Conservation (phyloP, 352 stramenopile genomes). For the Globisporangium cederbergense region DNA sequence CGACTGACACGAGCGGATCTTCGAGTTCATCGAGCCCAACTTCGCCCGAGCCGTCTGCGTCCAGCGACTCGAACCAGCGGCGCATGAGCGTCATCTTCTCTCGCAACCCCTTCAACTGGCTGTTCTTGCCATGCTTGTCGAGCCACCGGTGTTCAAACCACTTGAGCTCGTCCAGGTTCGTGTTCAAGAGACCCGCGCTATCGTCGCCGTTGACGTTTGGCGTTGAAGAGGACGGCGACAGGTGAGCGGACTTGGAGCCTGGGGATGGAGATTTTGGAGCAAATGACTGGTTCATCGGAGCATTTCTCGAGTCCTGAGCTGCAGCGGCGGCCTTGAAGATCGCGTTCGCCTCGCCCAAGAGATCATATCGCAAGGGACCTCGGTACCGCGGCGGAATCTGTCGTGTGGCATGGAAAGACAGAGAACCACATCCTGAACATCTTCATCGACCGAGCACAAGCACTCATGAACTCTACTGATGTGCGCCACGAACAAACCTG, state of each 20-base stretch:
- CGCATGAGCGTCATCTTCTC: constrained; percentile 68
- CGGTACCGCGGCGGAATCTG: constrained; percentile 46
- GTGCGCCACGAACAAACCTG: constrained; percentile 20
- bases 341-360: constrained; percentile 14
- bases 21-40: constrained; percentile 82
- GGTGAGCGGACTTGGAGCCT: not conserved
- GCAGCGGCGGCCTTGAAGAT: constrained; percentile 1
- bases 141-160: constrained; percentile 81
- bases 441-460: not conserved
- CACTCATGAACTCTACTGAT: too few species aligned
- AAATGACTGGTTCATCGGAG: not conserved
- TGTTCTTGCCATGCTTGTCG: constrained; percentile 68
- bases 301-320: not conserved
- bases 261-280: not conserved
- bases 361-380: constrained; percentile 29
- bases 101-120: constrained; percentile 59
- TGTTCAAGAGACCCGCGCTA: constrained; percentile 18
- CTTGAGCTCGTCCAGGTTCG: constrained; percentile 60
- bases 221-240: not conserved
- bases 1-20: constrained; percentile 86
- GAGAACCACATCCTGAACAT: not conserved
- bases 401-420: not conserved
- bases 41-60: constrained; percentile 74
- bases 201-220: constrained; percentile 9
- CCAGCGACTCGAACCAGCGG: constrained; percentile 88